Conservation (phyloP, 176 grass and related monocot genomes). For the Rhipidocladum racemiflorum region DNA sequence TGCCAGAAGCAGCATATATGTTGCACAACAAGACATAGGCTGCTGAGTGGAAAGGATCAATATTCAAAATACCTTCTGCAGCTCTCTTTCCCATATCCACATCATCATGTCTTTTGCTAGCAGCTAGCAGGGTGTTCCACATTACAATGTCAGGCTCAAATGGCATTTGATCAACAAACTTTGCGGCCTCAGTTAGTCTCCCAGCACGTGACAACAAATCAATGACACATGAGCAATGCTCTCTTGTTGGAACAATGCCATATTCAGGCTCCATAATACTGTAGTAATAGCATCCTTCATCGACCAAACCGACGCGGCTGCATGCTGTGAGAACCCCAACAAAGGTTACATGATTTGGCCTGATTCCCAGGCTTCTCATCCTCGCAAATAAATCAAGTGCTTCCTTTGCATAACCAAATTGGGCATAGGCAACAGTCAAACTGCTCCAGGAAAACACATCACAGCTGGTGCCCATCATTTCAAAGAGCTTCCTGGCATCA, state of each 20-base stretch:
- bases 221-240: constrained; percentile 77
- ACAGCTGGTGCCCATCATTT: constrained; percentile 46
- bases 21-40: constrained; percentile 85
- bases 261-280: constrained; percentile 65
- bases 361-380: constrained; percentile 53
- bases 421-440: constrained; percentile 82
- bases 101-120: constrained; percentile 67
- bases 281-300: constrained; percentile 74
- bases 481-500: constrained; percentile 60
- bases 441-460: constrained; percentile 88
- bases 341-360: constrained; percentile 80
- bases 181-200: constrained; percentile 71
- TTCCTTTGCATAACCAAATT: constrained; percentile 65
- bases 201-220: constrained; percentile 77
- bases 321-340: constrained; percentile 79
- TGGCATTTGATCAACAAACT: constrained; percentile 65
- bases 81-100: constrained; percentile 73
- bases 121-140: constrained; percentile 78
- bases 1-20: constrained; percentile 80
- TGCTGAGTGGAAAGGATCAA: constrained; percentile 55
- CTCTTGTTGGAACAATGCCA: constrained; percentile 54
- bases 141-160: constrained; percentile 64
- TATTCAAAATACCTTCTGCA: constrained; percentile 59
- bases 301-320: constrained; percentile 62
- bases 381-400: constrained; percentile 53